Conservation (phyloP, 2,329 filamentous ascomycete species). For the Juglanconis oblonga region DNA sequence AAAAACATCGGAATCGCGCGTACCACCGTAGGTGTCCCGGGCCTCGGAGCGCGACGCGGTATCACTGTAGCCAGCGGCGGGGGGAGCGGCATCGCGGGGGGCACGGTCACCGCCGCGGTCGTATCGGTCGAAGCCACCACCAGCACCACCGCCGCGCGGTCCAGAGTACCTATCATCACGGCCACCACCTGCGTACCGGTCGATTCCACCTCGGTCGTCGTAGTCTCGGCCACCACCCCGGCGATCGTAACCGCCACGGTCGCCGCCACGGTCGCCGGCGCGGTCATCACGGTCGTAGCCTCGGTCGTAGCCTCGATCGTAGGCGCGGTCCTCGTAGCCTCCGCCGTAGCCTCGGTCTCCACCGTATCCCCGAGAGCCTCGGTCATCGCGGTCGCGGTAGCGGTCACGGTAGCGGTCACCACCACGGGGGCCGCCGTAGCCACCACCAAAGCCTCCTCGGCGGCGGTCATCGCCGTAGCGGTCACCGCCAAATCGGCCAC, state of each 20-base stretch:
- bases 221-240: conserved; percentile 4
- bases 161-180: conserved; percentile 16
- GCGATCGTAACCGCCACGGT: conserved; percentile 26
- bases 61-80: conserved; percentile 26
- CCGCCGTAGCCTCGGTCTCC: conserved; percentile 42
- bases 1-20: conserved; percentile 6
- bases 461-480: conserved; percentile 62
- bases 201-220: conserved; percentile 30
- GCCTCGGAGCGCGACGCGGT: conserved; percentile 26
- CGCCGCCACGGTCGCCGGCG: conserved; percentile 33
- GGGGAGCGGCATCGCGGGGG: conserved; percentile 27
- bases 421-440: conserved; percentile 21
- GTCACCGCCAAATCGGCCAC: conserved; percentile 48
- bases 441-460: conserved; percentile 56
- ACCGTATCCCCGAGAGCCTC: conserved; percentile 23
- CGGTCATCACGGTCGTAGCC: conserved; percentile 42
- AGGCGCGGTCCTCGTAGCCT: conserved; percentile 30
- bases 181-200: conserved; percentile 35
- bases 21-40: conserved; percentile 29
- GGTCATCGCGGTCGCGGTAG: conserved; percentile 21
- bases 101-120: conserved; percentile 21
- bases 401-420: conserved; percentile 29
- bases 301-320: conserved; percentile 42
- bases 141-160: conserved; percentile 9
- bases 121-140: conserved; percentile 14